Evolutionary conservation across 805 yeast genomes (phyloP).

Genomic region (Kodamaea jinghongensis): DNA sequence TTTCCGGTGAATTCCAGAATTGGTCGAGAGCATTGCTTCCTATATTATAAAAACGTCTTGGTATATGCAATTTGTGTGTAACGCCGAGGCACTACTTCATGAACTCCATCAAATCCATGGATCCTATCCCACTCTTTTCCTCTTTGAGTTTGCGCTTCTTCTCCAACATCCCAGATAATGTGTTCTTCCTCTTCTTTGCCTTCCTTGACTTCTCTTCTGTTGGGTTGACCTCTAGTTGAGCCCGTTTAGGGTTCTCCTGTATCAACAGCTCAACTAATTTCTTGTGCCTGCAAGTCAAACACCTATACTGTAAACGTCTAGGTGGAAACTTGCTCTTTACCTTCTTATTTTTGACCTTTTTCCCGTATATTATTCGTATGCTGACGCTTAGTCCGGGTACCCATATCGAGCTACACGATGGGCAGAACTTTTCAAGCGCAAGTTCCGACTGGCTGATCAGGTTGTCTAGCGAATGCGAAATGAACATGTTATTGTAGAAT

Average conservation of each 20-base stretch:
- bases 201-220: conserved; percentile 39
- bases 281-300: conserved; percentile 20
- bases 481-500: conserved; percentile 22
- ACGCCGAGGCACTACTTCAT: conserved; percentile 9
- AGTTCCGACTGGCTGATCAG: conserved; percentile 28
- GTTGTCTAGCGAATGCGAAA: conserved; percentile 20
- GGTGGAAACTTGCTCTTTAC: conserved; percentile 8
- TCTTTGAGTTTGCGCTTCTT: conserved; percentile 40
- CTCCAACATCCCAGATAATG: conserved; percentile 40
- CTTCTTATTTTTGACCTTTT: conserved; percentile 5
- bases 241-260: conserved; percentile 9
- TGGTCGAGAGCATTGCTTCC: too few relatives aligned
- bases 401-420: conserved; percentile 27
- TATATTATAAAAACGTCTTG: too few relatives aligned
- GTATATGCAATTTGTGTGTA: too few relatives aligned
- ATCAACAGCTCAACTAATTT: conserved; percentile 12
- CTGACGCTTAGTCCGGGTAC: conserved; percentile 36
- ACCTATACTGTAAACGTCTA: conserved; percentile 15
- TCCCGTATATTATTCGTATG: conserved; percentile 19
- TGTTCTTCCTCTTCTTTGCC: conserved; percentile 43
- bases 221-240: conserved; percentile 4
- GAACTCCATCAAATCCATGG: conserved; percentile 46
- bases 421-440: conserved; percentile 26
- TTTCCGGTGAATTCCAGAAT: too few relatives aligned
- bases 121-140: conserved; percentile 23